A percentile compares a stretch with the other conserved stretches of the same genome.
Conservation (phyloP, 2,329 filamentous ascomycete species). For the Colletotrichum shisoi region DNA sequence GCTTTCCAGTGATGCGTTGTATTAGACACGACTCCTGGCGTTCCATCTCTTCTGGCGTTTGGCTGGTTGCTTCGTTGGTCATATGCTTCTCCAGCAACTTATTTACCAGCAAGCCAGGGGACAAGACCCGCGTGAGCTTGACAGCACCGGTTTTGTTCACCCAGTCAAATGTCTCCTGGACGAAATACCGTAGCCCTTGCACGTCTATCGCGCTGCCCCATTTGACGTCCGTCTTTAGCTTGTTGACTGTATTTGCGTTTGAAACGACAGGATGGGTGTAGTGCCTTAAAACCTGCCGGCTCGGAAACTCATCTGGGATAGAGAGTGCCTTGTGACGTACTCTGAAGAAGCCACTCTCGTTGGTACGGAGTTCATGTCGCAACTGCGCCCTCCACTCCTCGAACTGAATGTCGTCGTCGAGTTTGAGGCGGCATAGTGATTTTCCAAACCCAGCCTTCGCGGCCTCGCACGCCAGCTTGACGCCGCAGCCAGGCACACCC, state of each 20-base stretch:
- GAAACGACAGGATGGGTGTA: constrained; percentile 91
- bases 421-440: constrained; percentile 72
- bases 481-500: constrained; percentile 85
- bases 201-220: constrained; percentile 74
- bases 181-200: constrained; percentile 73
- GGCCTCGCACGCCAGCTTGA: constrained; percentile 88
- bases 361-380: constrained; percentile 79
- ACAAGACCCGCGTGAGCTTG: constrained; percentile 83
- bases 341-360: constrained; percentile 82
- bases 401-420: constrained; percentile 66
- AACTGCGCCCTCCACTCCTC: constrained; percentile 75
- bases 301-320: constrained; percentile 84
- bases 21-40: constrained; percentile 64
- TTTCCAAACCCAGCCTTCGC: constrained; percentile 86
- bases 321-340: constrained; percentile 75
- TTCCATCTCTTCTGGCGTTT: constrained; percentile 43
- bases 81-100: constrained; percentile 57
- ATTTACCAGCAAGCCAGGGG: constrained; percentile 75
- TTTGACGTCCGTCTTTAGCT: constrained; percentile 60
- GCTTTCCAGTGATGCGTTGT: constrained; percentile 70
- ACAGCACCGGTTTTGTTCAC: constrained; percentile 77
- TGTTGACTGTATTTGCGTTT: constrained; percentile 61
- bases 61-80: constrained; percentile 43
- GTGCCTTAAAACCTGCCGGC: constrained; percentile 78
- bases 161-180: constrained; percentile 86